Evolutionary conservation across 2,329 filamentous ascomycete species (phyloP).

Genomic region (Septoria petroselini): DNA sequence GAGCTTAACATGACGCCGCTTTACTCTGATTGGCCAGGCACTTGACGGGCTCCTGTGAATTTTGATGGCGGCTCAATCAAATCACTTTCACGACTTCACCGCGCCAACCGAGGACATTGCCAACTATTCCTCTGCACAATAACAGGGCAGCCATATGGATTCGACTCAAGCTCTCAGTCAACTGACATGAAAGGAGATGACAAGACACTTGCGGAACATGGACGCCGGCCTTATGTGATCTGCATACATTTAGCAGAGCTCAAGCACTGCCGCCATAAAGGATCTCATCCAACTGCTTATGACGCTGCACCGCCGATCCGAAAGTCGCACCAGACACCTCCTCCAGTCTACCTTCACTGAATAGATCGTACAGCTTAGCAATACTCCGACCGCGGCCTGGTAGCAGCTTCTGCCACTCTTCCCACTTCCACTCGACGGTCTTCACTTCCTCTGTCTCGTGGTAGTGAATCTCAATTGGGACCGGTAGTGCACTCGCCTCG

Average conservation of each 20-base stretch:
- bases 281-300: slow-evolving; percentile 46
- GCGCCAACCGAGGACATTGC: no score
- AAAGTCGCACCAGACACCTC: slow-evolving; percentile 40
- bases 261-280: slow-evolving; percentile 8
- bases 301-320: slow-evolving; percentile 47
- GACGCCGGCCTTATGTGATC: no score
- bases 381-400: slow-evolving; percentile 26
- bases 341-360: slow-evolving; percentile 29
- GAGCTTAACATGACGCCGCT: no score
- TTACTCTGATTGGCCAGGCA: no score
- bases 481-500: slow-evolving; percentile 18
- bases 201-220: no score
- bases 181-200: no score
- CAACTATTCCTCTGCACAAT: no score
- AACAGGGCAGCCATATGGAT: no score
- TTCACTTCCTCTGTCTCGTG: slow-evolving; percentile 31
- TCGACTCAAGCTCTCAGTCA: no score
- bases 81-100: no score
- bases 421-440: slow-evolving; percentile 44
- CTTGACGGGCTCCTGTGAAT: no score
- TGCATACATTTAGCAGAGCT: not conserved
- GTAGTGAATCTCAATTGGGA: slow-evolving; percentile 33
- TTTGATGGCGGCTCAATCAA: no score
- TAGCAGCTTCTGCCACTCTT: slow-evolving; percentile 37
- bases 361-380: slow-evolving; percentile 36